Evolutionary conservation across 192 early-diverging fungal genomes (phyloP), one percentile per base, ranked within the genome.

Genomic region (Backusella morwellensis): DNA sequence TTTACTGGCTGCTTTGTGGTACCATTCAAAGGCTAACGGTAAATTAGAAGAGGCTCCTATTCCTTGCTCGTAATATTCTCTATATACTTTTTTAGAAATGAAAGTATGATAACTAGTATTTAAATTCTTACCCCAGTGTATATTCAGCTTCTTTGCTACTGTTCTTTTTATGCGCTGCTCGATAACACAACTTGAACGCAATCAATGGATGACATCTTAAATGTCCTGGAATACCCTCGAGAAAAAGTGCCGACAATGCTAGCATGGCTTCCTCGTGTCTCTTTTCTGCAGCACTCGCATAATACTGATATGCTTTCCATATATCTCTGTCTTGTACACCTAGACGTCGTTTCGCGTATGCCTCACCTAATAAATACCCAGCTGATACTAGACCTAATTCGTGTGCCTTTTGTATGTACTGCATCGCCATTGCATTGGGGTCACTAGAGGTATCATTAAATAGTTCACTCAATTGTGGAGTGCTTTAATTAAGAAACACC

Each of bases 261-360:
- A 63, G 11, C 56, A 63, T 63, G 9, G 56, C 2, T 14, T 63
- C 56, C 56, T 63, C 56, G 12, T 63, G 56, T 29, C 56, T 26
- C 4, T 63, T 63, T 29, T 63, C 56, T 12, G 56, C 56, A 63
- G 56, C 56, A 63, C n/a, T n/a, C 12, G 56, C 56, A 63, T 63
- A 63, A 29, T 63, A 63, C 14, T 63, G 56, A 29, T 63, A 63
- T 63, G 56, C 56, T 63, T 63, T 63, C 56, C 56, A 63, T 14
- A 29, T 23, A 29, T 63, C 56, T 29, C 11, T 63, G 0, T 63
- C 7, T 63, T 23, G 26, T 14, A 63, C 12, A 63, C 56, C 56
- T 26, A 63, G 9, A 29, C 23, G 11, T 29, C 21, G 23, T 12
- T 63, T 63, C 3, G 26, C 21, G 2, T 29, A 63, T 14, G 23